Evolutionary conservation across 148 eudicot species (phyloP).

Genomic region (Oxyria digyna): DNA sequence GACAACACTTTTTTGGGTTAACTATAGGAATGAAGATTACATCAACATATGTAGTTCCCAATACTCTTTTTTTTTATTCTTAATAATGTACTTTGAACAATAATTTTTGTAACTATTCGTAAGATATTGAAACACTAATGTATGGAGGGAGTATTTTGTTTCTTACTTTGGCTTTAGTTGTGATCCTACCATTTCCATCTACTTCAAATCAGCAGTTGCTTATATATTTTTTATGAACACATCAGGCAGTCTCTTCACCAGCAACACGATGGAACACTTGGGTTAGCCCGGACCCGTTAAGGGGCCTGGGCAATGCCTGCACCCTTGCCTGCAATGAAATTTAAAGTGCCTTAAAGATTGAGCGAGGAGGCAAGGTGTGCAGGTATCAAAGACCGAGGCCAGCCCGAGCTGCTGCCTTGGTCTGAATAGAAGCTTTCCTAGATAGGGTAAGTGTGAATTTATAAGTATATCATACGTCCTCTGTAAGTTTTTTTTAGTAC

Average conservation of each 20-base stretch:
- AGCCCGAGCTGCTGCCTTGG: slow-evolving; percentile 18
- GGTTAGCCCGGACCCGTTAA: slow-evolving; percentile 99
- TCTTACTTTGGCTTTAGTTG: not conserved
- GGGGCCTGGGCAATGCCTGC: slow-evolving; percentile 99
- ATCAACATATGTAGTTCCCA: too few relatives aligned
- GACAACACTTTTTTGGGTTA: too few relatives aligned
- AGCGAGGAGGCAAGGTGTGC: slow-evolving; percentile 47
- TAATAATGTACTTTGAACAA: too few relatives aligned
- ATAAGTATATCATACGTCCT: too few relatives aligned
- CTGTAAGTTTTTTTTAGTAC: too few relatives aligned
- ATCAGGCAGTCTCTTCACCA: slow-evolving; percentile 52
- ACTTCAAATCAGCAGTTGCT: not conserved
- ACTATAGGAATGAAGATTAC: too few relatives aligned
- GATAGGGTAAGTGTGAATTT: too few relatives aligned
- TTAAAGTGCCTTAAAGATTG: slow-evolving; percentile 7
- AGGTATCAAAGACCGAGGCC: slow-evolving; percentile 61
- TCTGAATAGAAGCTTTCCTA: slow-evolving; percentile 1
- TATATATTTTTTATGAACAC: not conserved
- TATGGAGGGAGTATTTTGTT: not conserved
- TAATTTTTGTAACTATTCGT: too few relatives aligned
- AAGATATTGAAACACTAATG: too few relatives aligned
- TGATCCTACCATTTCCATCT: not conserved
- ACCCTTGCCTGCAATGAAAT: slow-evolving; percentile 41
- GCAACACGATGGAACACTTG: slow-evolving; percentile 83
- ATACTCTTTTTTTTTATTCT: too few relatives aligned